Percentiles rank a stretch among this genome's conserved stretches.
Conservation (phyloP, 352 stramenopile genomes). For the Globisporangium perplexum region DNA sequence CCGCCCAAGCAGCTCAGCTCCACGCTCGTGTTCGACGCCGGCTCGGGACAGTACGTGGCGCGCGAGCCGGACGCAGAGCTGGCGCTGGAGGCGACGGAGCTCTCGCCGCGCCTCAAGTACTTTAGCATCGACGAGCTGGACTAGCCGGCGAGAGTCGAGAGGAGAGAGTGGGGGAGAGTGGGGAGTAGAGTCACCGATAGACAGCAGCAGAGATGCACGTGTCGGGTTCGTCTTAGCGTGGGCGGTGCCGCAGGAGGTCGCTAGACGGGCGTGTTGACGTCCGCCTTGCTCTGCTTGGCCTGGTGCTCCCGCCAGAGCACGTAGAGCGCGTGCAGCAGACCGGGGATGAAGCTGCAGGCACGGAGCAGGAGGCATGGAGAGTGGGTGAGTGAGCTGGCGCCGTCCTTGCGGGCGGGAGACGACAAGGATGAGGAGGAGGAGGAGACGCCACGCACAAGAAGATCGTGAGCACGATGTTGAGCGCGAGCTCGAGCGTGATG, state of each 20-base stretch:
- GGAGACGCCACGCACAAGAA: not conserved
- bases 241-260: no score
- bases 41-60: slow-evolving; percentile 19
- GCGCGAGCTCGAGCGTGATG: slow-evolving; percentile 28
- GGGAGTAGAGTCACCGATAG: no score
- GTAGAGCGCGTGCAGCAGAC: slow-evolving; percentile 48
- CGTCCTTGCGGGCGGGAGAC: no score
- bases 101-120: slow-evolving; percentile 19
- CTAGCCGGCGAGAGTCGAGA: slow-evolving; percentile 9
- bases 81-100: not conserved
- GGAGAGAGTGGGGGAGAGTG: no score
- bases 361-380: no score
- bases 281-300: not conserved
- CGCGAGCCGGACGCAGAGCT: slow-evolving; percentile 15
- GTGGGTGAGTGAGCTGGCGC: no score
- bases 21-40: slow-evolving; percentile 23
- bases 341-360: slow-evolving; percentile 44
- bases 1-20: slow-evolving; percentile 20
- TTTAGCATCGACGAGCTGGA: slow-evolving; percentile 61
- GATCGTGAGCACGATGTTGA: slow-evolving; percentile 53
- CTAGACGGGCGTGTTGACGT: slow-evolving; percentile 1
- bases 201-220: not conserved
- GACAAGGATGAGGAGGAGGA: no score
- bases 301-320: slow-evolving; percentile 17
- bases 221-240: not conserved